These are phyloP conservation scores for Venturia aucupariae DNA, from an alignment of 2,329 filamentous ascomycete species.

Conservation along the genomic window DNA sequence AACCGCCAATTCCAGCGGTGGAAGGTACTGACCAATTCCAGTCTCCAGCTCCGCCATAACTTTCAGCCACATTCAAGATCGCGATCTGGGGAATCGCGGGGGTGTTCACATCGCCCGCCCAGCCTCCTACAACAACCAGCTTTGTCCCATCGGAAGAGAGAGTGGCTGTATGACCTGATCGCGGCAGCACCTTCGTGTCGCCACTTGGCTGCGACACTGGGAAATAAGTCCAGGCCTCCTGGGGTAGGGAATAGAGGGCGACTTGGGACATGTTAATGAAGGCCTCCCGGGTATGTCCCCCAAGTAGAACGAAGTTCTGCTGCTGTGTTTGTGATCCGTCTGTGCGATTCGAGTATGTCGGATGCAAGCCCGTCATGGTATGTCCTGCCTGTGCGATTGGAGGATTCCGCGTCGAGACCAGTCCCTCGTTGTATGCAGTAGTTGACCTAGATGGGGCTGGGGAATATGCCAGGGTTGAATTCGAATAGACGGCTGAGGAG, in stretches of 20 bases:
- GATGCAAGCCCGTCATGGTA: slow-evolving; percentile 63
- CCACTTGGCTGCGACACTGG: slow-evolving; percentile 16
- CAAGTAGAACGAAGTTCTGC: slow-evolving; percentile 70
- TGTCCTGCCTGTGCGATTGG: slow-evolving; percentile 81
- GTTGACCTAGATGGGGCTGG: slow-evolving; percentile 27
- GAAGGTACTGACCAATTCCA: slow-evolving; percentile 60
- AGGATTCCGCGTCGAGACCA: slow-evolving; percentile 47
- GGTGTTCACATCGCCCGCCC: slow-evolving; percentile 73
- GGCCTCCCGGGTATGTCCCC: slow-evolving; percentile 71
- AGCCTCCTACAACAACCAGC: slow-evolving; percentile 79
- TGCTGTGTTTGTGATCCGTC: slow-evolving; percentile 58
- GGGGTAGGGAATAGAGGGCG: slow-evolving; percentile 77
- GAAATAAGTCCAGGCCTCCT: slow-evolving; percentile 79
- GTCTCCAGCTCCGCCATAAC: slow-evolving; percentile 51
- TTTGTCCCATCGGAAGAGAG: slow-evolving; percentile 67
- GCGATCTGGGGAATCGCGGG: slow-evolving; percentile 76
- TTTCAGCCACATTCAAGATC: slow-evolving; percentile 63
- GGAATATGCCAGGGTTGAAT: slow-evolving; percentile 62
- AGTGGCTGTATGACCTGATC: slow-evolving; percentile 83
- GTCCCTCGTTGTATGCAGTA: slow-evolving; percentile 26
- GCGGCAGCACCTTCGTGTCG: slow-evolving; percentile 55
- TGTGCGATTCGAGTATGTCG: slow-evolving; percentile 60
- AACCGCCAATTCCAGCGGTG: slow-evolving; percentile 14
- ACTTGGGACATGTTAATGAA: slow-evolving; percentile 94
- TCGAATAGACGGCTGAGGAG: slow-evolving; percentile 65